Base-by-base conservation (phyloP, 163 green algal genomes). In the Picocystis sp. region DNA sequence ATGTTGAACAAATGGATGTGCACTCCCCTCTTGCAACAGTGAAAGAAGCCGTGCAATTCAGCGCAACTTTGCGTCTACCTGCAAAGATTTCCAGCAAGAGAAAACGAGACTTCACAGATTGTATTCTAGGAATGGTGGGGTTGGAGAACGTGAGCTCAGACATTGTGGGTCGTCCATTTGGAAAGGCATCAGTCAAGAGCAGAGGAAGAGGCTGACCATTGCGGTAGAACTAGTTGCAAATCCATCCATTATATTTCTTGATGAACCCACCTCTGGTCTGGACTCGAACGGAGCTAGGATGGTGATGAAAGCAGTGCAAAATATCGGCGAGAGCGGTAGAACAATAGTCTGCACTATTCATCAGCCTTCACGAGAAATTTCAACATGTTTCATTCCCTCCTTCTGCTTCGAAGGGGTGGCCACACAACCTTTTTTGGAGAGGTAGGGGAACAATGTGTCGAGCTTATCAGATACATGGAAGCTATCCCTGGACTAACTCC, bases 201-300 rank as follows among this genome's bases (percentile, higher is more conserved):
- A 71, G 64, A 61, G 76, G 46, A 87, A 87, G 66, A 64, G 79
- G 9, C 65, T 87, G 11, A 78, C 76, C 15, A 84, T 89, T 25
- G 76, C 57, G 12, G 75, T 81, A 17, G 72, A 83, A 61, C 64
- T 84, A 11, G 74, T 84, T 6, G 69, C 67, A 22, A 71, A 73
- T 50, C 76, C 75, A 8, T 57, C 51, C 17, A 68, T 84, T 23
- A 41, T 84, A 2, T 81, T 70, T 62, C 64, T 69, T 62, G 58
- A 61, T 24, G 35, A 60, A 22, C 42, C 57, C 51, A 50, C 51
- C 51, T 50, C 35, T 15, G 60, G 60, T 8, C 56, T 67, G 45
- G 60, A 67, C 52, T 58, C 45, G 17, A 19, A 19, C 17, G 17
- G 17, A 19, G 17, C 17, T 19, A 19, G 17, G 17, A 19, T 19